These are phyloP conservation scores for Leccinum olivaceopallidum DNA, from an alignment of 768 basidiomycete genomes.

Conservation along the genomic window DNA sequence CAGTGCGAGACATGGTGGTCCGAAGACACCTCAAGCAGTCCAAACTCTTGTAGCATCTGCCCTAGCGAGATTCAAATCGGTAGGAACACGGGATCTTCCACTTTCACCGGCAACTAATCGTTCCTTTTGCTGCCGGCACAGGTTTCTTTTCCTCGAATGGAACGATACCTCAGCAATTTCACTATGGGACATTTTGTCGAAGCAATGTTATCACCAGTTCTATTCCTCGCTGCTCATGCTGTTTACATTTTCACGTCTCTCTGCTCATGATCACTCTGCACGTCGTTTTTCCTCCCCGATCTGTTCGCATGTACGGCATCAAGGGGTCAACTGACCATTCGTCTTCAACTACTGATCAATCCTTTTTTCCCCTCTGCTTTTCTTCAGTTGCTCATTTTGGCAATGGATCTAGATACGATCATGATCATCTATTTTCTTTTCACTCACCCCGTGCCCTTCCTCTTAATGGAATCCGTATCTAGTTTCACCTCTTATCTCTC, in stretches of 20 bases:
- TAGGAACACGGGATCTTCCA: not conserved
- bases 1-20: constrained; percentile 82
- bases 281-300: not conserved
- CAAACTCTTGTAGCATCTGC: constrained; percentile 52
- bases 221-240: constrained; percentile 8
- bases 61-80: constrained; percentile 4
- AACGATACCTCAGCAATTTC: constrained; percentile 5
- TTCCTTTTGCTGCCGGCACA: constrained; percentile 5
- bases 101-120: not conserved
- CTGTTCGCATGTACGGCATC: not conserved
- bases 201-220: constrained; percentile 14
- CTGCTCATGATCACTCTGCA: not conserved
- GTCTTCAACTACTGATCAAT: not conserved
- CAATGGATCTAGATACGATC: not conserved
- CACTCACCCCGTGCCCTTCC: not conserved
- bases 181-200: constrained; percentile 14
- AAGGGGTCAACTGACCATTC: not conserved
- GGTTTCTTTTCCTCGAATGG: constrained; percentile 2
- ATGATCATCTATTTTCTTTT: not conserved
- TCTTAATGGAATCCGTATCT: not conserved
- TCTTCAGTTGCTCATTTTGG: not conserved
- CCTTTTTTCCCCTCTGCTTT: not conserved
- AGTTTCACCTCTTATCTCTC: not conserved
- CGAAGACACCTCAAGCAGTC: constrained; percentile 76
- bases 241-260: constrained; percentile 13